These are phyloP conservation scores for Cicer cuneatum DNA, from an alignment of 306 rosid species.

Conservation along the genomic window DNA sequence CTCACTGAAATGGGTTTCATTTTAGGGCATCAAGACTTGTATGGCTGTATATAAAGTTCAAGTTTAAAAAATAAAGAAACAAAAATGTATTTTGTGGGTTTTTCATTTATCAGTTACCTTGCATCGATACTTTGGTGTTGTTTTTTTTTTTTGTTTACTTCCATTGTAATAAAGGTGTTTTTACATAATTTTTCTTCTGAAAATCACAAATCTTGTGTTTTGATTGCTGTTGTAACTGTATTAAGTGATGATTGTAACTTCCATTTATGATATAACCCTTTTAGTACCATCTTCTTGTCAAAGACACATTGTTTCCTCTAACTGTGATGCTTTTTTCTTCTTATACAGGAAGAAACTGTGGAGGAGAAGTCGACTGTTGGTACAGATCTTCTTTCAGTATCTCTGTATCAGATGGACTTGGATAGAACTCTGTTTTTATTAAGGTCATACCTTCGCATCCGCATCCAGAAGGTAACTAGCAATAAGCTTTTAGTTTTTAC, in stretches of 20 bases:
- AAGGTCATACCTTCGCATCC: slow-evolving; percentile 84
- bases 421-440: slow-evolving; percentile 87
- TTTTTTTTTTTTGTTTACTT: no score
- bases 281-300: background rate
- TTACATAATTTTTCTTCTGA: background rate
- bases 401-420: slow-evolving; percentile 96
- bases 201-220: background rate
- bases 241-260: background rate
- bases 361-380: slow-evolving; percentile 66
- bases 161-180: no score
- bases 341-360: slow-evolving; percentile 78
- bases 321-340: slow-evolving; percentile 14
- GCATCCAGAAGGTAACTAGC: slow-evolving; percentile 80
- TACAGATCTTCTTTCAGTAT: slow-evolving; percentile 69
- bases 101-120: no score
- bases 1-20: no score
- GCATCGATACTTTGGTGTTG: no score
- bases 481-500: slow-evolving; percentile 13
- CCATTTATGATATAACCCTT: no score
- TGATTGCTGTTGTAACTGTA: slow-evolving; percentile 4
- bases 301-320: background rate
- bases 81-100: no score
- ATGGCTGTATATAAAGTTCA: no score
- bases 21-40: no score
- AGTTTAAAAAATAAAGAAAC: no score